A percentile compares a stretch with the other conserved stretches of the same genome.
Evolutionary conservation across 2,329 filamentous ascomycete species (phyloP).

Genomic region (Penicillium rolfsii): DNA sequence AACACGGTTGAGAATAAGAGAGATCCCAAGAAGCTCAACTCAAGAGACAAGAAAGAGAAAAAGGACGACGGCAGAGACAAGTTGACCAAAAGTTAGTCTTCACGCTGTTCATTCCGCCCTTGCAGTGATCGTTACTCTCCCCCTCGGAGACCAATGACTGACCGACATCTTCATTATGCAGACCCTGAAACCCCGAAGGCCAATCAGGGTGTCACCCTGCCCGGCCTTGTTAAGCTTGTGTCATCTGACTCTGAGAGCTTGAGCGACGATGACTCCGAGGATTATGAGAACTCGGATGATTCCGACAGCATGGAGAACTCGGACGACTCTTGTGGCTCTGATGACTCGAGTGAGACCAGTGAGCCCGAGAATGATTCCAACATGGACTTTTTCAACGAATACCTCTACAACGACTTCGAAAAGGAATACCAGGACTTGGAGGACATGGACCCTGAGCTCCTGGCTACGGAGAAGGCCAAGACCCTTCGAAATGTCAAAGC

Average conservation of each 20-base stretch:
- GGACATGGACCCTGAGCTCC: background rate
- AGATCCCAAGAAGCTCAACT: background rate
- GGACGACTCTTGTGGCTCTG: background rate
- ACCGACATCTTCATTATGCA: background rate
- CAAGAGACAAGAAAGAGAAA: background rate
- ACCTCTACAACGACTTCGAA: background rate
- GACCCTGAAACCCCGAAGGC: background rate
- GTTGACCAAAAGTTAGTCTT: background rate
- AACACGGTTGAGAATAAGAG: background rate
- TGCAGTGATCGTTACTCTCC: no score
- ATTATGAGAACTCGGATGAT: background rate
- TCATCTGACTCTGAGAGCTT: background rate
- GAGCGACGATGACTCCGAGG: background rate
- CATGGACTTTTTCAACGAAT: background rate
- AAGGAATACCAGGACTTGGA: background rate
- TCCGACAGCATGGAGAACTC: background rate
- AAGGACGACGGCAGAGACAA: background rate
- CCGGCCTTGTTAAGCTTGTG: background rate
- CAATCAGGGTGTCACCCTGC: background rate
- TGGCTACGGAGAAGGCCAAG: background rate
- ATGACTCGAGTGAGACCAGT: background rate
- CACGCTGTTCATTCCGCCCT: no score
- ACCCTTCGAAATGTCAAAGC: constrained; percentile 6
- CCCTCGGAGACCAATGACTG: background rate
- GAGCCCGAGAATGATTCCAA: background rate